A percentile compares a stretch with the other conserved stretches of the same genome.
phyloP scores from a whole-genome alignment of 2,329 filamentous ascomycete species.

The Septoria linicola region DNA sequence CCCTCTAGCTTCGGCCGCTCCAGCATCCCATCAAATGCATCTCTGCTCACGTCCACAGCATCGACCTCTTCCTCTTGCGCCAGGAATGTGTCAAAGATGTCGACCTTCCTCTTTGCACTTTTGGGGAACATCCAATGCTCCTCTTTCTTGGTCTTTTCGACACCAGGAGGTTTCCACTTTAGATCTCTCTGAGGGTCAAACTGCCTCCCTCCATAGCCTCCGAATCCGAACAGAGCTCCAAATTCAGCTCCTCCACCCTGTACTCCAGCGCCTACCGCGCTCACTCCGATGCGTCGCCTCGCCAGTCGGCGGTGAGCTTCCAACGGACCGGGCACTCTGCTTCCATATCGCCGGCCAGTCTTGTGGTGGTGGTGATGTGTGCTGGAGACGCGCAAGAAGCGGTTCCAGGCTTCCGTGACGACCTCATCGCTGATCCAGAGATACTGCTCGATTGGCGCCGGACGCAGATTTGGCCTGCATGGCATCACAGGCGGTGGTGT shows the following conservation, averaged over 20 bases:
- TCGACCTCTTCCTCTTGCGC: conserved; percentile 13
- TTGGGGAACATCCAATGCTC: conserved; percentile 23
- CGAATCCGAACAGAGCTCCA: conserved; percentile 34
- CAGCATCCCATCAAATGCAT: conserved; percentile 28
- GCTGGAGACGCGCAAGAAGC: conserved; percentile 47
- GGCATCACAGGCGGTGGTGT: conserved; percentile 27
- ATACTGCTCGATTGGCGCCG: conserved; percentile 39
- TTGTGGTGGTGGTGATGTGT: conserved; percentile 27
- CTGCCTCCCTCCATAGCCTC: conserved; percentile 17
- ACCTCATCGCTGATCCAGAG: conserved; percentile 62
- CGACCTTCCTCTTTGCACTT: conserved; percentile 6
- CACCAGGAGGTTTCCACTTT: conserved; percentile 30
- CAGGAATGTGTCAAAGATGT: conserved; percentile 19
- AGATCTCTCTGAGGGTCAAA: conserved; percentile 27
- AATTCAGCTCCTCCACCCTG: conserved; percentile 29
- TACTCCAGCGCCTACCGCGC: conserved; percentile 14
- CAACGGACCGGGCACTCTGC: conserved; percentile 61
- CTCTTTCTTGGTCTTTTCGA: conserved; percentile 16
- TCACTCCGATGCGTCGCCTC: conserved; percentile 54
- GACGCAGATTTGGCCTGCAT: conserved; percentile 25
- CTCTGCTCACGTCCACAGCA: conserved; percentile 23
- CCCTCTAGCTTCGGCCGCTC: too few species aligned
- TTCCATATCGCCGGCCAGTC: conserved; percentile 52
- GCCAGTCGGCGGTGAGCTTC: conserved; percentile 58
- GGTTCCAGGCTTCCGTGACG: conserved; percentile 52